Base-by-base conservation (phyloP, 768 basidiomycete genomes). In the Cyathus striatus region DNA sequence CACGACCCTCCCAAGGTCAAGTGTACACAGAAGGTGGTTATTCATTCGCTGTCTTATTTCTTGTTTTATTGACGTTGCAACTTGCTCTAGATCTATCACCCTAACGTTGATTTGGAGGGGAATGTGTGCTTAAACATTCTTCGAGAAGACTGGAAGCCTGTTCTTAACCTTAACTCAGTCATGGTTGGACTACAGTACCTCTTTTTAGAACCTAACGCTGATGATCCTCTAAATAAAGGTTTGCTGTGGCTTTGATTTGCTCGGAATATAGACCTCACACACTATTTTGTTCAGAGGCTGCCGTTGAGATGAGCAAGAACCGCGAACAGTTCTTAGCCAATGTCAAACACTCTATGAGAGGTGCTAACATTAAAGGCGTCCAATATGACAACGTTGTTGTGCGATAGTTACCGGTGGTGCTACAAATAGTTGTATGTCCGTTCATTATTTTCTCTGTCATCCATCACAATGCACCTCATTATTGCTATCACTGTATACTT, bases 1-100 rank as follows among this genome's bases (percentile, higher is more conserved):
- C 96, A 99, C 62, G 95, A 99, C 55, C 93, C 96, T 40, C 96
- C 96, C 57, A 99, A 97, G 67, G 96, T 99, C 69, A 93, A 95
- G 61, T 98, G 95, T 70, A 86, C 83, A 36, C 91, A 91, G 59
- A 96, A 83, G 51, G 95, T 94, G 59, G 44, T 83, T 61, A 17
- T 43, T 42, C 32, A 27, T 36, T 9, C 40, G 22, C n/a, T 16
- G 30, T 32, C 10, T 38, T 17, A 32, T n/a, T 22, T 23, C 33
- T 41, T 20, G 42, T 40, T 23, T 40, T 23, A 37, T 54, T 7
- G 56, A 40, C 6, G 43, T 39, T 22, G 18, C 22, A 24, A 23
- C 6, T 33, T 22, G 17, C 25, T 40, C 50, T n/a, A 98, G 95
- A 97, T 98, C 59, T 99, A 99, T 63, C 96, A 99, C 61, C 96